Evolutionary conservation across 148 eudicot species (phyloP).

Genomic region (Camellia sinensis): DNA sequence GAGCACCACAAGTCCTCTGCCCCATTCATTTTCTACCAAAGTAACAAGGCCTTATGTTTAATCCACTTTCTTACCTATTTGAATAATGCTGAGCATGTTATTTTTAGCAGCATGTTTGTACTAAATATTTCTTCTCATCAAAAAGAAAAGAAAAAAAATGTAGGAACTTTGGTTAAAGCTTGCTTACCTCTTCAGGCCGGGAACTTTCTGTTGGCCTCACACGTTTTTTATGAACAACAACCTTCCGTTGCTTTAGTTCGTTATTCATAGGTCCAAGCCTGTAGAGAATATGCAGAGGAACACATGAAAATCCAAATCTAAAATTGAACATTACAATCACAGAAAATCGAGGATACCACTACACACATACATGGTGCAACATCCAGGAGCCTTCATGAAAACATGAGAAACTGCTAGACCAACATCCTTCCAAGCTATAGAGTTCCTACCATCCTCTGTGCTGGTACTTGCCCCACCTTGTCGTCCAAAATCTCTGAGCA

Average conservation of each 20-base stretch:
- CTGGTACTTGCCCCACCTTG: slow-evolving; percentile 47
- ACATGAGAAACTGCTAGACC: slow-evolving; percentile 63
- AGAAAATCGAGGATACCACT: background rate
- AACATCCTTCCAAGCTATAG: slow-evolving; percentile 63
- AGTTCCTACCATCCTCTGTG: slow-evolving; percentile 33
- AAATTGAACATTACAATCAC: background rate
- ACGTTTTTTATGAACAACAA: slow-evolving; percentile 45
- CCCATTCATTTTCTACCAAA: background rate
- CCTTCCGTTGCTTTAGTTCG: slow-evolving; percentile 61
- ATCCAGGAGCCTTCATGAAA: slow-evolving; percentile 53
- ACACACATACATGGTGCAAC: slow-evolving; percentile 58
- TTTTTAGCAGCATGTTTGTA: background rate
- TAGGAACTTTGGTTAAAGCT: background rate
- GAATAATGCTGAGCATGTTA: background rate
- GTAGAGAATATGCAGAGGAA: slow-evolving; percentile 15
- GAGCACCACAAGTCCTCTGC: background rate
- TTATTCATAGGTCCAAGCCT: slow-evolving; percentile 86
- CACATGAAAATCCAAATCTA: background rate
- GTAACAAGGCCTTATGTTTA: background rate
- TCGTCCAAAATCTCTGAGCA: slow-evolving; percentile 52
- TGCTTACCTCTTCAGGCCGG: slow-evolving; percentile 79
- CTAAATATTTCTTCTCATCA: background rate
- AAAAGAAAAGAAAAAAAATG: background rate
- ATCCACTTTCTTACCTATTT: background rate
- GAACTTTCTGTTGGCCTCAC: slow-evolving; percentile 58